phyloP scores from a whole-genome alignment of 2,329 filamentous ascomycete genomes.

The Lasiodiplodia gonubiensis region DNA sequence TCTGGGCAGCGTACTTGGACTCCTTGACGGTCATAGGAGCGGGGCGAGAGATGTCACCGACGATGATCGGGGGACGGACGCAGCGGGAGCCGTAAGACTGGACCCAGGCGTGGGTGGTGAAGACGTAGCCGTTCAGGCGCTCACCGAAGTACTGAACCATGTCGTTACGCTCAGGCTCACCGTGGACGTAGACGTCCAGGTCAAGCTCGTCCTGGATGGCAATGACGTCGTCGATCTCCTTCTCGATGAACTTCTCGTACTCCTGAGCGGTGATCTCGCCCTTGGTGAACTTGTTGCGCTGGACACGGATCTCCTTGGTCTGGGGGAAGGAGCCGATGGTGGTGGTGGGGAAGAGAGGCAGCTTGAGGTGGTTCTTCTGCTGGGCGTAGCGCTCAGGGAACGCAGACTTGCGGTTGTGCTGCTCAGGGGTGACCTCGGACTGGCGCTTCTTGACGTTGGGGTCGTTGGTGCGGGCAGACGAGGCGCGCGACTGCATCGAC shows the following conservation, averaged over 20 bases:
- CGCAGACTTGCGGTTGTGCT: slow-evolving; percentile 91
- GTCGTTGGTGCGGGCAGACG: slow-evolving; percentile 95
- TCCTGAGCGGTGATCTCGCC: slow-evolving; percentile 88
- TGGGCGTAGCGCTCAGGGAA: slow-evolving; percentile 85
- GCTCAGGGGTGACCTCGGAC: slow-evolving; percentile 78
- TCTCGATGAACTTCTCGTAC: slow-evolving; percentile 99
- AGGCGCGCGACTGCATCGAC: slow-evolving; percentile 87
- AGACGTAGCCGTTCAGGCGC: slow-evolving; percentile 93
- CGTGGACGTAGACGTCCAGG: slow-evolving; percentile 96
- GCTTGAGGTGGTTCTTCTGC: slow-evolving; percentile 90
- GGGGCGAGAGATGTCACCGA: slow-evolving; percentile 97
- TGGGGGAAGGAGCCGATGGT: slow-evolving; percentile 99
- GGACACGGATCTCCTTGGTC: slow-evolving; percentile 96
- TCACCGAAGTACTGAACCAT: slow-evolving; percentile 99
- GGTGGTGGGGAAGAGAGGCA: slow-evolving; percentile 97
- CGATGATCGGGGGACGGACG: slow-evolving; percentile 96
- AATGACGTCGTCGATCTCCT: slow-evolving; percentile 94
- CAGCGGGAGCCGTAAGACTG: slow-evolving; percentile 98
- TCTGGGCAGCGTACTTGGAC: slow-evolving; percentile 95
- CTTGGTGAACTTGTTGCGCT: slow-evolving; percentile 99
- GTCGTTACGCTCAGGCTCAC: slow-evolving; percentile 99
- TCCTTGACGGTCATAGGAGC: slow-evolving; percentile 99
- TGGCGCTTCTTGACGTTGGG: slow-evolving; percentile 96
- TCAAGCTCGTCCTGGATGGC: slow-evolving; percentile 98
- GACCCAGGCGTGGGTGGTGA: slow-evolving; percentile 99